Percentiles rank a stretch among this genome's conserved stretches.
Evolutionary conservation across 2,329 filamentous ascomycete genomes (phyloP).

Genomic region (Sarocladium strictum): DNA sequence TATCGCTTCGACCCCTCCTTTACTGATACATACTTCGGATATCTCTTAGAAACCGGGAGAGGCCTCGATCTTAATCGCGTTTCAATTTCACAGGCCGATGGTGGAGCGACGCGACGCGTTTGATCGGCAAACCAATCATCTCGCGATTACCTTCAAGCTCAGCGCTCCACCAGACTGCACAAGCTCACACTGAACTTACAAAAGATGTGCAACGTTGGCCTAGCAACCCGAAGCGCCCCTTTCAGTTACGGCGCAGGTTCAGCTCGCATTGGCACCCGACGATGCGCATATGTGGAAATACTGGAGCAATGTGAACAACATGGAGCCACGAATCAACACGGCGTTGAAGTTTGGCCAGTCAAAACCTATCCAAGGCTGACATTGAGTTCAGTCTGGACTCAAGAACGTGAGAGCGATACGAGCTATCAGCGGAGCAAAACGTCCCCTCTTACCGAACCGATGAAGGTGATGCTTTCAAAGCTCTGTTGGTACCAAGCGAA

Average conservation of each 20-base stretch:
- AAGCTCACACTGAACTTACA: background rate
- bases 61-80: slow-evolving; percentile 6
- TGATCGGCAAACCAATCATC: slow-evolving; percentile 6
- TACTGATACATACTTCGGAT: too few relatives aligned
- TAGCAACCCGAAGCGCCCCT: slow-evolving; percentile 1
- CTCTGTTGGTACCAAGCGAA: background rate
- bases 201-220: slow-evolving; percentile 8
- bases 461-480: background rate
- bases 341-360: too few relatives aligned
- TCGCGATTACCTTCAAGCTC: background rate
- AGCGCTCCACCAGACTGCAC: slow-evolving; percentile 1
- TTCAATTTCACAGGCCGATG: background rate
- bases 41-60: too few relatives aligned
- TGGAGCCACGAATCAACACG: too few relatives aligned
- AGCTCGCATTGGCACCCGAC: background rate
- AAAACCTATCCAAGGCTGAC: too few relatives aligned
- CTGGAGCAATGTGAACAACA: too few relatives aligned
- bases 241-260: too few relatives aligned
- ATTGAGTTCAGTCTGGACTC: too few relatives aligned
- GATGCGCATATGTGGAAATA: background rate
- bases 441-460: background rate
- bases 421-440: too few relatives aligned
- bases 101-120: slow-evolving; percentile 5
- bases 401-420: too few relatives aligned
- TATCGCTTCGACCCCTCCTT: too few relatives aligned